Base-by-base conservation (phyloP, 805 yeast species). In the Suhomyces xylopsoci region DNA sequence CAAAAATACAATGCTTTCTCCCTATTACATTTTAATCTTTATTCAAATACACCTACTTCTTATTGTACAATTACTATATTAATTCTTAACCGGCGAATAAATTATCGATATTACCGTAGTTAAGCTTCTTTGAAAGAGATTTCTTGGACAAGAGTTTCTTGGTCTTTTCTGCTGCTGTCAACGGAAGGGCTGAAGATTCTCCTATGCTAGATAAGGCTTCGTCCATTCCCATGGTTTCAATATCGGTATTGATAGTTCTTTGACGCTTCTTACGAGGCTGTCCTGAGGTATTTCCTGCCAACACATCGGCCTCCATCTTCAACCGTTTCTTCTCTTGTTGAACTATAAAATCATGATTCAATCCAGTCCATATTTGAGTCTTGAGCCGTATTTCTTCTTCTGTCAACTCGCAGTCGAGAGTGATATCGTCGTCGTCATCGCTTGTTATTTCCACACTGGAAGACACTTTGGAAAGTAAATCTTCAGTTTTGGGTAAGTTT, bases 281-380 rank as follows among this genome's bases (percentile, higher is more conserved):
- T 3, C 74, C 77, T 1, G 77, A 70, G 2, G 78, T 72, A 55
- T 87, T 88, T 5, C 98, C 99, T 0, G 93, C 87, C 28, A 89
- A 81, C 54, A 81, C 83, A 70, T 94, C 98, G 0, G 96, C 94
- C 65, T 91, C 96, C 49, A 80, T 79, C 65, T 92, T 90, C 54
- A 93, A 75, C 56, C 92, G 75, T 63, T 90, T 91, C 59, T 83
- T 82, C 61, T 93, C 97, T 68, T 90, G 96, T 47, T 87, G 94
- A 7, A 90, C 66, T 51, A 94, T 71, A 64, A 82, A 94, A 26
- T 92, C 98, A 54, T 88, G 88, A 68, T 96, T 92, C 40, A 90
- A 77, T 2, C 94, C 92, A 50, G 88, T 84, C 98, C 99, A 94
- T 3, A 92, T 82, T 54, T 87, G 78, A 59, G 90, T 92, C 67